A percentile compares a stretch with the other conserved stretches of the same genome.
Evolutionary conservation across 2,329 filamentous ascomycete genomes (phyloP).

Genomic region (Clarireedia homoeocarpa): DNA sequence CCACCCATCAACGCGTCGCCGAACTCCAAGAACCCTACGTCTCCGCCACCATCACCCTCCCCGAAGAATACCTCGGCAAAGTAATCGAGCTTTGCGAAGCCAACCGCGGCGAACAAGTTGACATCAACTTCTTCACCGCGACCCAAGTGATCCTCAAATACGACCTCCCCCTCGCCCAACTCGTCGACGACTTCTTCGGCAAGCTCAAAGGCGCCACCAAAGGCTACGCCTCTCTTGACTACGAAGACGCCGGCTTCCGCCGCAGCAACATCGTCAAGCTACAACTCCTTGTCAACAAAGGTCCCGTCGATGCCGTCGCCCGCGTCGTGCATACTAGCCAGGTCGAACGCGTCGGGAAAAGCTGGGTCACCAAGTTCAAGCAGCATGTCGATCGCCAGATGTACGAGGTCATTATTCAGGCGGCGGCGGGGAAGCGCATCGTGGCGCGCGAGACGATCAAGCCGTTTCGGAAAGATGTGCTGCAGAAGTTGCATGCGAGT

Average conservation of each 20-base stretch:
- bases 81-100: conserved; percentile 92
- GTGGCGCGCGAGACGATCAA: conserved; percentile 92
- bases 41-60: conserved; percentile 76
- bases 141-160: conserved; percentile 95
- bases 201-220: conserved; percentile 92
- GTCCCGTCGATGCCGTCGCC: conserved; percentile 89
- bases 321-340: conserved; percentile 80
- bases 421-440: conserved; percentile 72
- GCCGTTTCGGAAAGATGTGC: conserved; percentile 90
- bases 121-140: conserved; percentile 82
- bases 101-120: conserved; percentile 80
- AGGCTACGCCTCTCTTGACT: conserved; percentile 92
- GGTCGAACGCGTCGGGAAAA: conserved; percentile 68
- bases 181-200: conserved; percentile 96
- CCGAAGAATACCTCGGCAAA: conserved; percentile 87
- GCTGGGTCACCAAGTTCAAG: conserved; percentile 95
- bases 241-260: conserved; percentile 89
- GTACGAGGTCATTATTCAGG: conserved; percentile 95
- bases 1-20: conserved; percentile 41
- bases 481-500: conserved; percentile 86
- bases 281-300: conserved; percentile 87
- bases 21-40: conserved; percentile 71
- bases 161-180: conserved; percentile 74
- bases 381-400: conserved; percentile 94
- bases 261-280: conserved; percentile 76